phyloP scores from a whole-genome alignment of 2,329 filamentous ascomycete genomes.

The Aphanoascus verrucosus region DNA sequence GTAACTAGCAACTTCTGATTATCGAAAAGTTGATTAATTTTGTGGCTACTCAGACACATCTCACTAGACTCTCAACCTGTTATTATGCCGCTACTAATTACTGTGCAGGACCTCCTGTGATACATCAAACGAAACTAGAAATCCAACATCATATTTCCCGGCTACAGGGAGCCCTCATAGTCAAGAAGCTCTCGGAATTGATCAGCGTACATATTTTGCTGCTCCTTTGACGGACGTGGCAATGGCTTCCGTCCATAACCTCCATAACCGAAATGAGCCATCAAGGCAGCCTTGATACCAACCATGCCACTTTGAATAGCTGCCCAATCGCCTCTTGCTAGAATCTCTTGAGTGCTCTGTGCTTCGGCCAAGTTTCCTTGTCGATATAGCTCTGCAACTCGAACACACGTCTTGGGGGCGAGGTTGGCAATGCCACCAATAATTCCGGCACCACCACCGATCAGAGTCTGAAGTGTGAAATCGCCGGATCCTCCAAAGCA shows the following conservation, averaged over 20 bases:
- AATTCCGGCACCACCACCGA: slow-evolving; percentile 60
- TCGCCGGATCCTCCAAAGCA: slow-evolving; percentile 64
- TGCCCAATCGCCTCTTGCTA: slow-evolving; percentile 58
- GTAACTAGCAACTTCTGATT: too few species aligned
- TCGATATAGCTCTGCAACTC: slow-evolving; percentile 50
- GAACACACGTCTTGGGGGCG: slow-evolving; percentile 53
- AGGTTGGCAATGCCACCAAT: slow-evolving; percentile 64
- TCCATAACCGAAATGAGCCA: slow-evolving; percentile 55
- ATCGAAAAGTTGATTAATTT: too few species aligned
- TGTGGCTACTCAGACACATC: too few species aligned
- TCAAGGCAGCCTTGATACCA: slow-evolving; percentile 55
- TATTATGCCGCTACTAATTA: neutral
- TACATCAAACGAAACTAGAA: too few species aligned
- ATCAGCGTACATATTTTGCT: slow-evolving; percentile 93
- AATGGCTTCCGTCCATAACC: slow-evolving; percentile 49
- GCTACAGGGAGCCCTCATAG: slow-evolving; percentile 15
- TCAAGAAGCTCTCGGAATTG: slow-evolving; percentile 57
- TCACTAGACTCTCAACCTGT: too few species aligned
- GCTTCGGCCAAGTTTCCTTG: slow-evolving; percentile 52
- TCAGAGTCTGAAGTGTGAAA: slow-evolving; percentile 59
- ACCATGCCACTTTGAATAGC: slow-evolving; percentile 59
- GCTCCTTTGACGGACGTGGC: slow-evolving; percentile 50
- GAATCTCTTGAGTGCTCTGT: slow-evolving; percentile 51
- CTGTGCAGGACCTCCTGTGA: neutral
- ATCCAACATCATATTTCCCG: neutral